These are phyloP conservation scores for Kwoniella dejecticola DNA, from an alignment of 768 basidiomycete genomes.

Conservation along the genomic window DNA sequence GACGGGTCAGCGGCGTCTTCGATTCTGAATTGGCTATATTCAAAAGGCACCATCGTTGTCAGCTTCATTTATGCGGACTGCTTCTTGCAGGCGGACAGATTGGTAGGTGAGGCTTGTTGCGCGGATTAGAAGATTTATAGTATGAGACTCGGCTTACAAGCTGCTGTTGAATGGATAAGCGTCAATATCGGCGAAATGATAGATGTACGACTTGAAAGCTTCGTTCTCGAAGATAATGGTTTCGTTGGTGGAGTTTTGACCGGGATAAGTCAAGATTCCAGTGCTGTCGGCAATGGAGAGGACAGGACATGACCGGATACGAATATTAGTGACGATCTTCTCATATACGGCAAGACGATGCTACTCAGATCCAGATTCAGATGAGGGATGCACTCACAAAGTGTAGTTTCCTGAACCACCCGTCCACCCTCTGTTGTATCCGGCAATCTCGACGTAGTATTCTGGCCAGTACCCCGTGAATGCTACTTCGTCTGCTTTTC, in stretches of 20 bases:
- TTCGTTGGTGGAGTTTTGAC: conserved; percentile 3
- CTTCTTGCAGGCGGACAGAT: no score
- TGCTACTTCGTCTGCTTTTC: neutral
- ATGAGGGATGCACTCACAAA: neutral
- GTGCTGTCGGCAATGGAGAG: neutral
- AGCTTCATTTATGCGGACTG: no score
- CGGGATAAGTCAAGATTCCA: conserved; percentile 4
- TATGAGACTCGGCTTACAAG: neutral
- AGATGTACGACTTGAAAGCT: conserved; percentile 7
- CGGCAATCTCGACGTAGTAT: conserved; percentile 3
- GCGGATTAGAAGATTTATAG: neutral
- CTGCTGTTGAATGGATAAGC: conserved; percentile 2
- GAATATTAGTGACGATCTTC: neutral
- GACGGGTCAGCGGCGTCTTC: conserved; percentile 1
- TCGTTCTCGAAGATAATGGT: conserved; percentile 3
- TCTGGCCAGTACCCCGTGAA: conserved; percentile 10
- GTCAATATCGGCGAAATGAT: conserved; percentile 1
- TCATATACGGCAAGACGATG: neutral
- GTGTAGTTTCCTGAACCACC: conserved; percentile 9
- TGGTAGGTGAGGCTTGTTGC: neutral
- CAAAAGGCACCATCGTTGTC: neutral
- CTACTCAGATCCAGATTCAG: no score
- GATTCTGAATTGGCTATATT: conserved; percentile 9
- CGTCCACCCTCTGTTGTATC: conserved; percentile 4
- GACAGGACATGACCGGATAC: neutral